Evolutionary conservation across 225 moss, liverwort and hornwort species (phyloP).

Genomic region (Rhytidiadelphus loreus): DNA sequence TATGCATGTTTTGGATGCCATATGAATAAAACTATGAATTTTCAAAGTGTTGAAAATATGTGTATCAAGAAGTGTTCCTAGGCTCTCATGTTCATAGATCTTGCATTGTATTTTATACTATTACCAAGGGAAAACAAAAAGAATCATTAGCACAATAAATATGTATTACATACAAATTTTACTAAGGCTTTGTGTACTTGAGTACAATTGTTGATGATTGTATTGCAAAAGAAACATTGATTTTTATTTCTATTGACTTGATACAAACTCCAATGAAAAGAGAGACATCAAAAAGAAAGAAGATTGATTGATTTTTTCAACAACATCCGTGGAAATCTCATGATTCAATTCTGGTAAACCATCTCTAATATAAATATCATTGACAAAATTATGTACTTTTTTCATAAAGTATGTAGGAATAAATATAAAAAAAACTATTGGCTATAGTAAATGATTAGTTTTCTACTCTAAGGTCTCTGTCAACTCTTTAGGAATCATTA

Average conservation of each 20-base stretch:
- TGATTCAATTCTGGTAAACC: background rate
- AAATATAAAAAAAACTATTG: background rate
- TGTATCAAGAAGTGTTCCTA: rapidly evolving
- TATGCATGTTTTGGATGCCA: rapidly evolving
- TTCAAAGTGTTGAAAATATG: background rate
- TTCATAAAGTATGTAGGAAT: rapidly evolving
- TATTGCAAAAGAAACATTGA: rapidly evolving
- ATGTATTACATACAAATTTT: background rate
- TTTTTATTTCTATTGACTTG: background rate
- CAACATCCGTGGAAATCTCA: rapidly evolving
- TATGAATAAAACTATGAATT: background rate
- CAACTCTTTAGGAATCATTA: background rate
- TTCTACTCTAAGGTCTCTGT: background rate
- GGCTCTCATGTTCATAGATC: background rate
- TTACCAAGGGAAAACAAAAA: background rate
- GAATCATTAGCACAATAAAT: background rate
- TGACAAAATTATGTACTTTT: background rate
- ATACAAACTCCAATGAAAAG: rapidly evolving
- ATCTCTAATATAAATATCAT: background rate
- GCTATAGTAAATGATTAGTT: background rate
- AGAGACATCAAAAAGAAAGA: rapidly evolving
- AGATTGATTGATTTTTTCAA: background rate
- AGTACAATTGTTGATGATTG: background rate
- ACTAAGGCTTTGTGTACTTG: rapidly evolving
- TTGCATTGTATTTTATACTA: background rate